phyloP scores from a whole-genome alignment of 495 filamentous ascomycete species.

The Podospora comata region DNA sequence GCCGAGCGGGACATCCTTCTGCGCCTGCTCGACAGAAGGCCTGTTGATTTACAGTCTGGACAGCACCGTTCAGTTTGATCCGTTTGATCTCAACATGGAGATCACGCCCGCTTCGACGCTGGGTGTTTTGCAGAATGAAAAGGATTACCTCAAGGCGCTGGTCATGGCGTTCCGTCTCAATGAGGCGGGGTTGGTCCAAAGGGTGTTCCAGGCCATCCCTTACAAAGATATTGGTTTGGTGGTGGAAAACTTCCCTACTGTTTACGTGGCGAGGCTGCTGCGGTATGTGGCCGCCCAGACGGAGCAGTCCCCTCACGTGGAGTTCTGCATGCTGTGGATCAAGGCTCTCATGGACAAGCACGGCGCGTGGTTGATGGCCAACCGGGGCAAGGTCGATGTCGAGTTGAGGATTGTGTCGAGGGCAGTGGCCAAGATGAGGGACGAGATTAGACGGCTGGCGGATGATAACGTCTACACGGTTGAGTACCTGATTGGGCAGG shows the following conservation, averaged over 20 bases:
- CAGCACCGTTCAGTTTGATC: constrained; percentile 77
- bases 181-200: constrained; percentile 68
- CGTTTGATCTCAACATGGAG: constrained; percentile 89
- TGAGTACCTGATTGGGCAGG: constrained; percentile 66
- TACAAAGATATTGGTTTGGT: constrained; percentile 71
- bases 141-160: constrained; percentile 83
- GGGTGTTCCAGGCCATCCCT: constrained; percentile 82
- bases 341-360: constrained; percentile 78
- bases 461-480: constrained; percentile 85
- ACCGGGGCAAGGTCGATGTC: constrained; percentile 68
- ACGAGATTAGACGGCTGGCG: constrained; percentile 67
- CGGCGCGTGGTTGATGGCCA: constrained; percentile 77
- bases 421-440: constrained; percentile 71
- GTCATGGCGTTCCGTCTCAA: constrained; percentile 97
- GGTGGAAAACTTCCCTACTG: constrained; percentile 71
- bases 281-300: constrained; percentile 81
- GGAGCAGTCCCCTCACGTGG: constrained; percentile 88
- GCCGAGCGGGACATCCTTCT: constrained; percentile 84
- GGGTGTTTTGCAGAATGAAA: constrained; percentile 65
- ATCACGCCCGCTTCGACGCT: constrained; percentile 83
- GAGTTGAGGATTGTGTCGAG: constrained; percentile 78
- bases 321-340: constrained; percentile 92
- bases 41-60: constrained; percentile 90
- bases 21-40: constrained; percentile 91
- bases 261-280: constrained; percentile 80